Evolutionary conservation across 2,329 filamentous ascomycete species (phyloP), one percentile per base, ranked within the genome.

Genomic region (Aspergillus neoniger): DNA sequence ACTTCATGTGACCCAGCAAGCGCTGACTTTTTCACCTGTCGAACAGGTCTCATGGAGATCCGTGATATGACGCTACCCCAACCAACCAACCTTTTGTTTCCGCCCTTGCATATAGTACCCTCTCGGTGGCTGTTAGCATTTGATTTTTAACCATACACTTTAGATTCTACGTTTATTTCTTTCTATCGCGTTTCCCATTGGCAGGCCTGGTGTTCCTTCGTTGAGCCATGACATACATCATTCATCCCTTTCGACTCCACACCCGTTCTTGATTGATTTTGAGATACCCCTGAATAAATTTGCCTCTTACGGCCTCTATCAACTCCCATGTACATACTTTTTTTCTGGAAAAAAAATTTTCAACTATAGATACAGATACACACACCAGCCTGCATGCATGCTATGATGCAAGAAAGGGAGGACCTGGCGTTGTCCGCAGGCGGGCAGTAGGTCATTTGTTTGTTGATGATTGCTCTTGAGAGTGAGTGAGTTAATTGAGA

Each of bases 261-360:
- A 63, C 55, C 55, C 25, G 41, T 50, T 64, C 62, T 69, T 70
- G 67, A 71, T 69, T 68, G 65, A 61, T 63, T 69, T 72, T 74
- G 71, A 75, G 72, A 75, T 75, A 75, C 72, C 72, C 72, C 71
- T 71, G 67, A 69, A 73, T 69, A 74, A 67, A 72, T 69, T 70
- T 68, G 68, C 69, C 69, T 63, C 63, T 66, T 65, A 61, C 70
- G 66, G 69, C 69, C 66, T 67, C 66, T 64, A 62, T 64, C 57
- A 60, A 67, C 65, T 65, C 61, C 63, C 32, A 66, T 75, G 70
- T 75, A 74, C 68, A 75, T 75, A 30, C 28, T 59, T 66, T 64
- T 41, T 36, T 36, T 36, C 12, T 36, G 30, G 32, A 14, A 65
- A 56, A 65, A 56, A 64, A 53, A 62, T 57, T 52, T 55, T 30